phyloP scores from a whole-genome alignment of 2,329 filamentous ascomycete genomes.

The Venturiaceae sp. region DNA sequence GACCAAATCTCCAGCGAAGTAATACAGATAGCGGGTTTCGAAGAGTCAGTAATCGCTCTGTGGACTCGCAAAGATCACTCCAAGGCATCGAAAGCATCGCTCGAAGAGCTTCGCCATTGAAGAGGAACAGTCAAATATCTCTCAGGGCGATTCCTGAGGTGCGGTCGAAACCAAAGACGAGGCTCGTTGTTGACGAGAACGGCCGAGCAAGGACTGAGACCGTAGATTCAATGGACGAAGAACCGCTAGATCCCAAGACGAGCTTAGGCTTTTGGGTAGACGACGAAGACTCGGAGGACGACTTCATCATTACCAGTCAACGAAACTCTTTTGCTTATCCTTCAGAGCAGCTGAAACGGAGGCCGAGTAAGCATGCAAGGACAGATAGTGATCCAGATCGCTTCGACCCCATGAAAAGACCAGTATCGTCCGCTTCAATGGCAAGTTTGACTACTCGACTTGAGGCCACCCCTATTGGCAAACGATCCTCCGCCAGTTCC shows the following conservation, averaged over 20 bases:
- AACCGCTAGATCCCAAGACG: background rate
- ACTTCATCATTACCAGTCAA: constrained; percentile 21
- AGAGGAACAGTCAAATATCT: constrained; percentile 29
- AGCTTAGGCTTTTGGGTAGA: background rate
- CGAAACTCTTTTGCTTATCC: constrained; percentile 25
- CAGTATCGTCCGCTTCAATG: constrained; percentile 19
- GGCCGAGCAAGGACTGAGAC: constrained; percentile 38
- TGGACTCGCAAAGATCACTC: constrained; percentile 20
- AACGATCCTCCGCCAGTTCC: background rate
- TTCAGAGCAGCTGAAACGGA: constrained; percentile 15
- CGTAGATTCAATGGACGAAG: constrained; percentile 11
- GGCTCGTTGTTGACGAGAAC: constrained; percentile 37
- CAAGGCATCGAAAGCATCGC: constrained; percentile 21
- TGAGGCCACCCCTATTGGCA: constrained; percentile 10
- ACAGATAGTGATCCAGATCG: constrained; percentile 20
- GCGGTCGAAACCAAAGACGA: constrained; percentile 25
- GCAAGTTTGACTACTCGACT: constrained; percentile 22
- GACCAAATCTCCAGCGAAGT: constrained; percentile 31
- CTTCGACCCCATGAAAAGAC: constrained; percentile 22
- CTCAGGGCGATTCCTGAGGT: constrained; percentile 36
- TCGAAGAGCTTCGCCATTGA: constrained; percentile 36
- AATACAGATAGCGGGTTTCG: constrained; percentile 34
- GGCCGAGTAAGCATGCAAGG: constrained; percentile 24
- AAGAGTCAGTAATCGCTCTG: constrained; percentile 17
- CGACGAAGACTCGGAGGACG: constrained; percentile 23